Evolutionary conservation across 225 moss, liverwort and hornwort genomes (phyloP), one percentile per base, ranked within the genome.

Genomic region (Physcomitrium patens): DNA sequence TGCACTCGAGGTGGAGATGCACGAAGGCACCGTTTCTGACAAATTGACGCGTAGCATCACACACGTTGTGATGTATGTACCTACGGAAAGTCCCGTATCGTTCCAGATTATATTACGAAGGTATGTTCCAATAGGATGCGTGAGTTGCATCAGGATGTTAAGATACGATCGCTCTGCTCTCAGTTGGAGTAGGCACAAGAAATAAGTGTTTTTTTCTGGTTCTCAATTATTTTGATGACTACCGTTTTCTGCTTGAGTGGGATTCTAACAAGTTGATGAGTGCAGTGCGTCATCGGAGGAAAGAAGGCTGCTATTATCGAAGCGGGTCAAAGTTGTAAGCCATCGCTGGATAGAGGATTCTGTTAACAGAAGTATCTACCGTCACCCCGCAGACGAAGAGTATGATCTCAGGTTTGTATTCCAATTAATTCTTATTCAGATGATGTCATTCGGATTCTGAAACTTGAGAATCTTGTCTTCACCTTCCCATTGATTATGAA

Each of bases 331-430:
- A 61, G 77, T 94, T 73, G 76, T 94, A 41, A 91, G 82, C 55
- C 97, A 99, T 81, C 82, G 74, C 44, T 99, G 97, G 97, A 86
- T 99, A 70, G 89, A 91, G 66, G 87, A 93, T 77, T 76, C 84
- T 67, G 56, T 79, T 10, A 72, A 65, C 63, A 84, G 79, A 69
- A 76, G 70, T 65, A 79, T 72, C 73, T 86, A 84, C 69, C 51
- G 74, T 79, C 69, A 72, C 57, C 85, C 83, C 47, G 56, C 77
- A 15, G 87, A 87, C 42, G 80, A 58, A 13, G 76, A 76, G 2
- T 92, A 81, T 67, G 85, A 92, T 69, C 91, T 97, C 71, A 92
- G 94, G 94, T 92, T 75, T 12, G 77, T 82, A n/a, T 53, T 18
- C 11, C 37, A 17, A 24, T 58, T 68, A 42, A 66, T 65, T 66